phyloP scores from a whole-genome alignment of 2,329 filamentous ascomycete genomes.

The Cladosporium phlei region DNA sequence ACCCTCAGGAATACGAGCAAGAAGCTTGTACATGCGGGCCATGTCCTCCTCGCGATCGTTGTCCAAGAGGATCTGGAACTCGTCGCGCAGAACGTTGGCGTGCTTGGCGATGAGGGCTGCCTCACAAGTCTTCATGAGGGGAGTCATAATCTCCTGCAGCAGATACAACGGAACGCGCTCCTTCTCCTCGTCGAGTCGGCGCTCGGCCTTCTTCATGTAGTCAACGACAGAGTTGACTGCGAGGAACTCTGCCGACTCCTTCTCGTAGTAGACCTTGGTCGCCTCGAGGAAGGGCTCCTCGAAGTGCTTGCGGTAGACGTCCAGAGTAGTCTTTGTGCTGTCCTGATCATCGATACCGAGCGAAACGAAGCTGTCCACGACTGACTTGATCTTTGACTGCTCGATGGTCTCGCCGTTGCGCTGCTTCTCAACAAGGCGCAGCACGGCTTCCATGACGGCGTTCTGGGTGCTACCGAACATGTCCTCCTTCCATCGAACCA shows the following conservation, averaged over 20 bases:
- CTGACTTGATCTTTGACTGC: conserved; percentile 91
- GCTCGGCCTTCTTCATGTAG: conserved; percentile 99
- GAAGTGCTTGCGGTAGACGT: conserved; percentile 90
- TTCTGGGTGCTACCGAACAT: conserved; percentile 78
- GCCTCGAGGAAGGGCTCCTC: conserved; percentile 86
- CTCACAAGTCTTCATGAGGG: conserved; percentile 83
- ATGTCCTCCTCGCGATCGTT: conserved; percentile 94
- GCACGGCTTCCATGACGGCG: conserved; percentile 90
- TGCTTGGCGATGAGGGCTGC: conserved; percentile 86
- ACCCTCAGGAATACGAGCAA: conserved; percentile 84
- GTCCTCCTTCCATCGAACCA: conserved; percentile 91
- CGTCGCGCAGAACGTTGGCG: conserved; percentile 77
- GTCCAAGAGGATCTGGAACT: conserved; percentile 90
- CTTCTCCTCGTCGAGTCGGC: conserved; percentile 84
- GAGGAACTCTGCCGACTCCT: conserved; percentile 89
- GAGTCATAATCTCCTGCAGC: conserved; percentile 79
- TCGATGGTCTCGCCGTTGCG: conserved; percentile 97
- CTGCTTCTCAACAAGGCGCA: conserved; percentile 95
- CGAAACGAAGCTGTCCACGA: conserved; percentile 92
- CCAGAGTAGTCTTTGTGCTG: conserved; percentile 85
- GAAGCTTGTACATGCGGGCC: conserved; percentile 89
- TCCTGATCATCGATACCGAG: conserved; percentile 91
- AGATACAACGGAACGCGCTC: conserved; percentile 88
- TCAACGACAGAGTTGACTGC: conserved; percentile 97
- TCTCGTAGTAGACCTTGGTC: conserved; percentile 80